A percentile compares a stretch with the other conserved stretches of the same genome.
phyloP scores from a whole-genome alignment of 306 rosid genomes.

The Luffa acutangula region DNA sequence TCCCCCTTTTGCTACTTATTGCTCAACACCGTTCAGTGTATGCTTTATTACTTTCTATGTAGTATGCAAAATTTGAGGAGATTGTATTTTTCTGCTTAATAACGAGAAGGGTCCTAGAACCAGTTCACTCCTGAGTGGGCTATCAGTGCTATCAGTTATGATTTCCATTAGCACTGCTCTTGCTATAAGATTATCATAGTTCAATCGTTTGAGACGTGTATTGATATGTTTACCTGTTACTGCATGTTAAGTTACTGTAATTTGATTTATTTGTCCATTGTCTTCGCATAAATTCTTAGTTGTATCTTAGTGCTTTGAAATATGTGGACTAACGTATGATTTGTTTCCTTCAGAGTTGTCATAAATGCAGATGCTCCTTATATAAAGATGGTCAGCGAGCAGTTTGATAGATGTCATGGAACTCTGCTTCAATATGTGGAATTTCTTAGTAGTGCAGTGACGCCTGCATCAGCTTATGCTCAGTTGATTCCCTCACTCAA shows the following conservation, averaged over 20 bases:
- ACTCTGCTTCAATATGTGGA: conserved; percentile 92
- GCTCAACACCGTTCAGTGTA: conserved; percentile 98
- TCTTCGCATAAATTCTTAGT: neutral
- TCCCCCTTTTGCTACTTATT: conserved; percentile 81
- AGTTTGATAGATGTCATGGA: conserved; percentile 95
- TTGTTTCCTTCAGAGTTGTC: conserved; percentile 63
- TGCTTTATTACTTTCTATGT: conserved; percentile 22
- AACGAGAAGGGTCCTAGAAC: neutral
- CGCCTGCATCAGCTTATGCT: conserved; percentile 68
- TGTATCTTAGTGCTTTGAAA: neutral
- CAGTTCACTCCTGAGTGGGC: neutral
- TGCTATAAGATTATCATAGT: neutral
- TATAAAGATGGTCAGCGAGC: conserved; percentile 94
- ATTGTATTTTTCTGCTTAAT: neutral
- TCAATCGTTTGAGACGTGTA: neutral
- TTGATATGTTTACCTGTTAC: neutral
- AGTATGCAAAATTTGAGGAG: neutral
- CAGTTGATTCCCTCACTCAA: conserved; percentile 72
- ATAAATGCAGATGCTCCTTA: conserved; percentile 81
- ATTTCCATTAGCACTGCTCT: neutral
- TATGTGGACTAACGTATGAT: neutral
- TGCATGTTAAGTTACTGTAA: neutral
- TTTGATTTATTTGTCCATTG: neutral
- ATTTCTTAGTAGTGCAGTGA: conserved; percentile 77
- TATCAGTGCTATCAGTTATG: neutral